A percentile compares a stretch with the other conserved stretches of the same genome.
These are phyloP conservation scores for Didymella sp. DNA, from an alignment of 2,329 filamentous ascomycete genomes.

Conservation along the genomic window DNA sequence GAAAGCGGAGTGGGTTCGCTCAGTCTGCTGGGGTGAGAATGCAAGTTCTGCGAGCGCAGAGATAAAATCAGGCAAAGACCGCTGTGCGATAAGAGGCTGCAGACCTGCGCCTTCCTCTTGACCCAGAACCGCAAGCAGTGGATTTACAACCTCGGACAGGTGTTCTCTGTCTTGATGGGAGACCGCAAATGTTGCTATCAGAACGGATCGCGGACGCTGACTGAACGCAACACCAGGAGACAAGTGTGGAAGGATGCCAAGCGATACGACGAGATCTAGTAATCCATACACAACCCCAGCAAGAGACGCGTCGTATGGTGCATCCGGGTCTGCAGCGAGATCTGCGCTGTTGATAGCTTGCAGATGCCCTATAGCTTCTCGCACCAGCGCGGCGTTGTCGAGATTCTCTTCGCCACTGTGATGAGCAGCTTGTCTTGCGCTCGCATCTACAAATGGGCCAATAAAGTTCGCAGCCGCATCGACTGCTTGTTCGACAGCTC, in stretches of 20 bases:
- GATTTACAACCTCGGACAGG: conserved; percentile 25
- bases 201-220: conserved; percentile 45
- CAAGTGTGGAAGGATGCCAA: conserved; percentile 47
- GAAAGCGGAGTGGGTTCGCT: conserved; percentile 22
- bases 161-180: conserved; percentile 18
- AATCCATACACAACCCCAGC: conserved; percentile 49
- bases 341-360: conserved; percentile 46
- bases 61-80: conserved; percentile 45
- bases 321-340: conserved; percentile 37
- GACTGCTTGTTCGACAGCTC: conserved; percentile 40
- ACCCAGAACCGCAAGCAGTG: conserved; percentile 34
- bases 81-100: conserved; percentile 47
- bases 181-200: conserved; percentile 27
- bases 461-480: conserved; percentile 45
- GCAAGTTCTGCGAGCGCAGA: conserved; percentile 46
- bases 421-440: conserved; percentile 11
- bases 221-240: conserved; percentile 43
- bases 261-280: conserved; percentile 44
- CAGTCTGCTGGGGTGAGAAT: conserved; percentile 35
- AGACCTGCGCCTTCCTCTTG: conserved; percentile 40
- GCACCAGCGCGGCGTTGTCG: conserved; percentile 30
- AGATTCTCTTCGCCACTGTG: conserved; percentile 13
- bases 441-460: conserved; percentile 38
- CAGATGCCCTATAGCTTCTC: conserved; percentile 41
- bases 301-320: conserved; percentile 50